Conservation (phyloP, 2,329 filamentous ascomycete species). For the Fusarium humuli region DNA sequence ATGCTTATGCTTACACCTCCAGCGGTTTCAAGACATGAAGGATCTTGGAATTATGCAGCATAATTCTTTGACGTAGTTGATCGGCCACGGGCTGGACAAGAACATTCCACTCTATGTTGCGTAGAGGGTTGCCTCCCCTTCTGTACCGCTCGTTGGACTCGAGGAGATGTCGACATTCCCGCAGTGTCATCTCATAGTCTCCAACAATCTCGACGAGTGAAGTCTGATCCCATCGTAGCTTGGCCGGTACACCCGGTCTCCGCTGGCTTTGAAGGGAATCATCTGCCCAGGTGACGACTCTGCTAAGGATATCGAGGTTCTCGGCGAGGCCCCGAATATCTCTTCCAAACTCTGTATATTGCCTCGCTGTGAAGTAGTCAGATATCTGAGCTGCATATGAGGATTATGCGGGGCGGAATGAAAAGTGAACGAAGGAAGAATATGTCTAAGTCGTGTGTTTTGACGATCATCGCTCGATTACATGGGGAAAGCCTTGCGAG, state of each 20-base stretch:
- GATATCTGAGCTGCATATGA: background rate
- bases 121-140: conserved; percentile 42
- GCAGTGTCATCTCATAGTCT: conserved; percentile 48
- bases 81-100: conserved; percentile 51
- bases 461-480: background rate
- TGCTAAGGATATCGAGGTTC: conserved; percentile 49
- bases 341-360: conserved; percentile 51
- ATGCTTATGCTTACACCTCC: conserved; percentile 48
- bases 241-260: conserved; percentile 36
- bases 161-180: conserved; percentile 50
- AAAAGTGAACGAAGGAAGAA: background rate
- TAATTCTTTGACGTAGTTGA: conserved; percentile 48
- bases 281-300: conserved; percentile 47
- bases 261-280: conserved; percentile 44
- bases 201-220: conserved; percentile 48
- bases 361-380: conserved; percentile 40
- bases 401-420: background rate
- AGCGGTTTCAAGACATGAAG: conserved; percentile 52
- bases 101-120: conserved; percentile 53
- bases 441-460: background rate
- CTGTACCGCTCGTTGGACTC: conserved; percentile 48
- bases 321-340: conserved; percentile 49
- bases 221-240: conserved; percentile 40
- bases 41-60: conserved; percentile 52
- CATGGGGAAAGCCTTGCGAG: conserved; percentile 33